These are phyloP conservation scores for Arthroderma uncinatum DNA, from an alignment of 2,329 filamentous ascomycete genomes.

Conservation along the genomic window DNA sequence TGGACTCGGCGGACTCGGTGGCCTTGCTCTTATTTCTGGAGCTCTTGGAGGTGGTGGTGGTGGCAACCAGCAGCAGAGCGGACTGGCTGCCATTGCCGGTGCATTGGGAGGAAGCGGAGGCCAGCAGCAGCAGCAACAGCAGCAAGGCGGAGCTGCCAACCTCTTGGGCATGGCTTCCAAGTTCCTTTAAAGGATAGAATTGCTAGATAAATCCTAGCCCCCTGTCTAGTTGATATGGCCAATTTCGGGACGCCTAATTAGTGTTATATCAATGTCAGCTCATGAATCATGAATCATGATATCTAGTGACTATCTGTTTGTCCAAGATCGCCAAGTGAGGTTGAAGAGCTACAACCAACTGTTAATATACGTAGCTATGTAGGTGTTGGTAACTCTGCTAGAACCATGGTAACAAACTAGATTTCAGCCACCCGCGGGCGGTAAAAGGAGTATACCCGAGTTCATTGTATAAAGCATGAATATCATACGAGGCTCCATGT, in stretches of 20 bases:
- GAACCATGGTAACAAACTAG: background rate
- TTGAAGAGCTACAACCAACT: background rate
- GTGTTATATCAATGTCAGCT: background rate
- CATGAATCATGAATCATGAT: background rate
- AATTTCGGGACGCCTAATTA: background rate
- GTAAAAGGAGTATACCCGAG: background rate
- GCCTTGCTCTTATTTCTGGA: slow-evolving; percentile 46
- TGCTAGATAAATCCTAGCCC: background rate
- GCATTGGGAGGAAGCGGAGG: background rate
- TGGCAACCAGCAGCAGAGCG: background rate
- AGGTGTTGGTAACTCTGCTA: background rate
- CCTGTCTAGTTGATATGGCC: background rate
- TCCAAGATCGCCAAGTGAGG: background rate
- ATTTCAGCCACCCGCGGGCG: background rate
- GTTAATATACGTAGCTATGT: background rate
- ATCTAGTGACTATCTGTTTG: background rate
- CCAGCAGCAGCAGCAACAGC: background rate
- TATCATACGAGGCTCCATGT: too few species aligned
- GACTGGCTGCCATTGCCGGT: background rate
- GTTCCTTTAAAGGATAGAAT: slow-evolving; percentile 21
- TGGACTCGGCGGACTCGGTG: slow-evolving; percentile 33
- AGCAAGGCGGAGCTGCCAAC: slow-evolving; percentile 5
- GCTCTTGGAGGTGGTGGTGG: slow-evolving; percentile 5
- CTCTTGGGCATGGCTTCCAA: slow-evolving; percentile 16
- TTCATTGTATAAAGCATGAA: too few species aligned